Conservation (phyloP, 805 yeast genomes). For the Priceomyces melissophilus region DNA sequence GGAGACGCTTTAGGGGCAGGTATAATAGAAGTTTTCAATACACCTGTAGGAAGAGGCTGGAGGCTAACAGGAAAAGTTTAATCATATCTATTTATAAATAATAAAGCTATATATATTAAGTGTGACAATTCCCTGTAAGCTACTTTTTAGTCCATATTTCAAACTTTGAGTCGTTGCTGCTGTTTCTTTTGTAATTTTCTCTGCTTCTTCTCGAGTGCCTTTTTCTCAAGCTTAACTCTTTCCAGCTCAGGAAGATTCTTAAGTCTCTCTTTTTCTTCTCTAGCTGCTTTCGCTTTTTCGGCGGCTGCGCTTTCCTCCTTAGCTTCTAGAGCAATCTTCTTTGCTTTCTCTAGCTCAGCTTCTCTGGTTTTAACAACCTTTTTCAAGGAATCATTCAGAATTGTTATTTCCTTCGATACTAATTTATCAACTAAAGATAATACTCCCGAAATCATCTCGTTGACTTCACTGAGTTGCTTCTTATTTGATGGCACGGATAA, state of each 20-base stretch:
- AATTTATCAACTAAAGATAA: slow-evolving; percentile 59
- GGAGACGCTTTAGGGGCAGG: slow-evolving; percentile 55
- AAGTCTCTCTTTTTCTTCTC: slow-evolving; percentile 56
- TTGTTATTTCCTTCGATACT: slow-evolving; percentile 45
- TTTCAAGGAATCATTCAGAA: slow-evolving; percentile 72
- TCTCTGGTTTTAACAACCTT: slow-evolving; percentile 79
- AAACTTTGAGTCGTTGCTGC: slow-evolving; percentile 49
- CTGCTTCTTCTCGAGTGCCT: slow-evolving; percentile 77
- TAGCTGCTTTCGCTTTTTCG: slow-evolving; percentile 67
- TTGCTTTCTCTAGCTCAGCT: slow-evolving; percentile 63
- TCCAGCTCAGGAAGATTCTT: slow-evolving; percentile 67
- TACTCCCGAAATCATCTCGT: slow-evolving; percentile 50
- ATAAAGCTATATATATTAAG: neutral
- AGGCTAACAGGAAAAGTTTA: slow-evolving; percentile 47
- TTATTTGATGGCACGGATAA: slow-evolving; percentile 48
- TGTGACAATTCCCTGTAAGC: neutral
- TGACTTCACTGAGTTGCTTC: slow-evolving; percentile 48
- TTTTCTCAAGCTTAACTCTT: slow-evolving; percentile 73
- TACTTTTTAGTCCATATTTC: slow-evolving; percentile 4
- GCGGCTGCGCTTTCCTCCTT: slow-evolving; percentile 67
- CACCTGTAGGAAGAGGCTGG: slow-evolving; percentile 60
- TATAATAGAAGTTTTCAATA: slow-evolving; percentile 46
- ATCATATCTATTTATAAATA: slow-evolving; percentile 16
- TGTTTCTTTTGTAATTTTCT: slow-evolving; percentile 68
- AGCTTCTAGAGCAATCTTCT: slow-evolving; percentile 61